Evolutionary conservation across 2,329 filamentous ascomycete species (phyloP).

Genomic region (Microcyclosporella mali): DNA sequence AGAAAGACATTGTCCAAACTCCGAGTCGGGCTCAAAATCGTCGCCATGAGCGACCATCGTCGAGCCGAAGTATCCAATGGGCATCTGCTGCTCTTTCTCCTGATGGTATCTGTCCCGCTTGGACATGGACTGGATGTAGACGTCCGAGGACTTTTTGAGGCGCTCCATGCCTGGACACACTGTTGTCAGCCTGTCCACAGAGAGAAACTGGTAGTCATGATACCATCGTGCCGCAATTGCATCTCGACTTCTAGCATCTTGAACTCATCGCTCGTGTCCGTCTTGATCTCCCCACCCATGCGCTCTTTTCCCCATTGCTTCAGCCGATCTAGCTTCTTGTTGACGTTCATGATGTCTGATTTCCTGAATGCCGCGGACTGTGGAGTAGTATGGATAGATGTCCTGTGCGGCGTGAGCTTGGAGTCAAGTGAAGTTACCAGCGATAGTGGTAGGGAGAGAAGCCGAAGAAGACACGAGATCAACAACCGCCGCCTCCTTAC

Average conservation of each 20-base stretch:
- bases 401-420: too few species aligned
- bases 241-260: constrained; percentile 85
- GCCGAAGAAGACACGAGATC: too few species aligned
- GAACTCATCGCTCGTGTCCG: constrained; percentile 82
- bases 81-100: constrained; percentile 80
- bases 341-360: constrained; percentile 45
- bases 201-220: constrained; percentile 19
- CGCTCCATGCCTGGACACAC: constrained; percentile 71
- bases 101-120: constrained; percentile 71
- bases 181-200: constrained; percentile 1
- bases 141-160: constrained; percentile 76
- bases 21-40: constrained; percentile 84
- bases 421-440: too few species aligned
- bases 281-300: constrained; percentile 88
- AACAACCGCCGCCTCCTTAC: too few species aligned
- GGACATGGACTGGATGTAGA: constrained; percentile 81
- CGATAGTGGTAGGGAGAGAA: too few species aligned
- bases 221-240: constrained; percentile 81
- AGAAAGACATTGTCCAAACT: constrained; percentile 82
- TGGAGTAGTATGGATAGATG: too few species aligned
- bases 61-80: constrained; percentile 70
- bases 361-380: too few species aligned
- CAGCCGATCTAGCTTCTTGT: constrained; percentile 89
- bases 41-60: constrained; percentile 86
- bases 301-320: constrained; percentile 98